Base-by-base conservation (phyloP, 495 filamentous ascomycete genomes). In the Lasiosphaeris hirsuta region DNA sequence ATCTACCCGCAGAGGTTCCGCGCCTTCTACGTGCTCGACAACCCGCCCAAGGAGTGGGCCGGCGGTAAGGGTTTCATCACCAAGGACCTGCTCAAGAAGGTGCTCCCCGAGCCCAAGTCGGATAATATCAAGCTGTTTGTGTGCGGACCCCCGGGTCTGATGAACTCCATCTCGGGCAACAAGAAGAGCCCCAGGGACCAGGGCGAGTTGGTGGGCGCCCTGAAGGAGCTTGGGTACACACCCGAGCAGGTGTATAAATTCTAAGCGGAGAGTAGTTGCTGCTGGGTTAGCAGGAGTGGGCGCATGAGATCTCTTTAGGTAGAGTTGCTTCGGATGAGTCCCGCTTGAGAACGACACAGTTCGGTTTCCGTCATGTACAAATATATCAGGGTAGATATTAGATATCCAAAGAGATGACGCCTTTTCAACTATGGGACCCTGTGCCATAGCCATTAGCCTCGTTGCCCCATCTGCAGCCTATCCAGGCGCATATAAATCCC, bases 221-320 rank as follows among this genome's bases (percentile, higher is more conserved):
- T 98, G 65, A 89, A 91, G 81, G 91, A 97, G 70, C 74, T 98
- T 50, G 94, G 94, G 14, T 98, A 97, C 77, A 81, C 66, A 54
- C 80, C 90, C 75, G 94, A 97, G 44, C 95, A 98, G 79, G 95
- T 98, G 23, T 97, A 89, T 79, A 98, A 98, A 81, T 98, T 98
- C 72, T 98, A 73, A 51, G 38, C 34, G 30, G 36, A 9, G 2
- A n/a, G 23, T 30, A 30, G 2, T 30, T 30, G 23, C 2, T 30
- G 23, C 23, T 30, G 23, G 2, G 23, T 30, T 30, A 30, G 23
- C 23, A 5, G 23, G 23, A 30, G 23, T 5, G 23, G 23, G 23
- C 2, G 23, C 23, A 30, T 30, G 23, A 30, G 23, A 2, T 30
- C 5, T 30, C 23, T 30, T 30, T 30, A 30, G 23, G 23, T 30